Base-by-base conservation (phyloP, 78 protist species). In the Pigoraptor vietnamica region DNA sequence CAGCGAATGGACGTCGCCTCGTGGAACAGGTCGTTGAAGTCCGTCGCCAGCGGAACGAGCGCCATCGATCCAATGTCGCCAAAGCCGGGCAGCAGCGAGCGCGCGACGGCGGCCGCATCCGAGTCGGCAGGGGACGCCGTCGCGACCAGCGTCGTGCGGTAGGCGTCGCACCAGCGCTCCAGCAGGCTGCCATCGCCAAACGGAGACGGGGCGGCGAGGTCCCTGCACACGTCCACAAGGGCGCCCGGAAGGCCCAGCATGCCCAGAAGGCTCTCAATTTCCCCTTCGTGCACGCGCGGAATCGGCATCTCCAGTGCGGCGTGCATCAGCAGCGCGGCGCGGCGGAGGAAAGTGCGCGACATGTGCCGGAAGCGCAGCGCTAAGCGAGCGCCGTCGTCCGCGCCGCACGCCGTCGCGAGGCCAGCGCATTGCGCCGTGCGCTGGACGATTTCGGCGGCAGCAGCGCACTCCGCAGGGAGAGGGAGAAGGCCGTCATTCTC, bases 11-110 rank as follows among this genome's bases (percentile, higher is more conserved):
- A 21, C 24, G 38, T 35, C 2, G 55, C 37, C 55, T 37, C 89
- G 55, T 86, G 89, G 89, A 86, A 86, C 35, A 86, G 89, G 55
- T 37, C 89, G 55, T 34, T 37, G 39, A 24, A 86, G 89, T 86
- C 38, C 40, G 2, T 6, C 24, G 89, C 36, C 40, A 86, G 39
- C 55, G 89, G 89, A n/a, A 86, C 89, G 19, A 86, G 89, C 35
- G 89, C 37, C 55, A 24, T 9, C n/a, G 39, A 24, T 1, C 89
- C 36, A 34, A 86, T 36, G 24, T 6, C 67, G 67, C 67, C 67
- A 48, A 48, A 48, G 29, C 67, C 67, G 14, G 67, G 67, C 67
- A 48, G 67, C 67, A 48, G 67, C 29, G 67, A 48, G 67, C 67
- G 67, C 6, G 67, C 67, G 67, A 21, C 67, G 67, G 67, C 29